Conservation (phyloP, 257 asterid genomes). For the Nicotiana tomentosiformis region DNA sequence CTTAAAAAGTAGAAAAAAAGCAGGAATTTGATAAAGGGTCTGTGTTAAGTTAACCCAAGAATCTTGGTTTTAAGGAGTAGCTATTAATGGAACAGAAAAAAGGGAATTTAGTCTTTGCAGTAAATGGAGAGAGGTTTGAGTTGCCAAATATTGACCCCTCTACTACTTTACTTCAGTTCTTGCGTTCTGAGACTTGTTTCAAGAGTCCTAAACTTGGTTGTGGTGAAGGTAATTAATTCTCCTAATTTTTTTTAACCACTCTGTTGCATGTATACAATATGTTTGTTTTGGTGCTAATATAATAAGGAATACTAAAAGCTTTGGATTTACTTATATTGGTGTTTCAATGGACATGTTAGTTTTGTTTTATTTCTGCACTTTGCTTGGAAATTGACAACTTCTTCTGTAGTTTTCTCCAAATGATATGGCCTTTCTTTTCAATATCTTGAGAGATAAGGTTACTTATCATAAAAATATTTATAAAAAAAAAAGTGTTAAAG, state of each 20-base stretch:
- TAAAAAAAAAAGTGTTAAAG: background rate
- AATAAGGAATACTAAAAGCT: background rate
- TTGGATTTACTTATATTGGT: background rate
- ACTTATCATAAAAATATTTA: no score
- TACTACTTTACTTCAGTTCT: conserved; percentile 63
- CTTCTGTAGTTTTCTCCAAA: background rate
- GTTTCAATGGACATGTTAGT: background rate
- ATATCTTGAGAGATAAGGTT: background rate
- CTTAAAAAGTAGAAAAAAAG: background rate
- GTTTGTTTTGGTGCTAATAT: background rate
- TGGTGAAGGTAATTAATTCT: conserved; percentile 56
- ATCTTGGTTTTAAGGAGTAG: background rate
- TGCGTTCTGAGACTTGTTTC: conserved; percentile 52
- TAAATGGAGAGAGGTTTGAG: conserved; percentile 71
- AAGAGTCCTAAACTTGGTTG: conserved; percentile 79
- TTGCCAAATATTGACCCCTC: conserved; percentile 51
- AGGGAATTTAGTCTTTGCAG: conserved; percentile 45
- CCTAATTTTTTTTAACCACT: background rate
- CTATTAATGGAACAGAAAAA: background rate
- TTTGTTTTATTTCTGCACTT: background rate
- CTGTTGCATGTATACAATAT: background rate
- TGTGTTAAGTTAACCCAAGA: background rate
- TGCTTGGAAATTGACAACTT: background rate
- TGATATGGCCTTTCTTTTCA: background rate
- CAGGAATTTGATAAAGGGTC: background rate